These are phyloP conservation scores for Cyathus striatus DNA, from an alignment of 768 basidiomycete species.

Conservation along the genomic window DNA sequence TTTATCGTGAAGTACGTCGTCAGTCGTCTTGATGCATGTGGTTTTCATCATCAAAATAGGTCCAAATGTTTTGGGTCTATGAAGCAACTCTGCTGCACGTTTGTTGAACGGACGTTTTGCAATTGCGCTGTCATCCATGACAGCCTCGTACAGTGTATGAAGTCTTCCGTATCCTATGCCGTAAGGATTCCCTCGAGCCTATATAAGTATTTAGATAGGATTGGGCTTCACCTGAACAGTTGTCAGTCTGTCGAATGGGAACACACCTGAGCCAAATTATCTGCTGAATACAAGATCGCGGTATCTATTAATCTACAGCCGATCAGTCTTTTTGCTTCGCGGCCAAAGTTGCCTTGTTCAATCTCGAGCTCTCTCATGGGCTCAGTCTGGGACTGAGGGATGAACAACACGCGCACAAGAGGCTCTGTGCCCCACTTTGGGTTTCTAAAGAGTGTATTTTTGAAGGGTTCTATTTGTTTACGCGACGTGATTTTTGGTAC, in stretches of 20 bases:
- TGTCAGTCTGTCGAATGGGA: neutral
- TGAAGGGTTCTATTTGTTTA: conserved; percentile 1
- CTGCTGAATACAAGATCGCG: conserved; percentile 12
- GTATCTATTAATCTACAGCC: conserved; percentile 3
- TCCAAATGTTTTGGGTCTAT: conserved; percentile 6
- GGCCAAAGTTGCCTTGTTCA: conserved; percentile 6
- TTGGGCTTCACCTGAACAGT: too few species aligned
- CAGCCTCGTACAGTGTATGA: conserved; percentile 14
- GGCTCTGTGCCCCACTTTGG: conserved; percentile 11
- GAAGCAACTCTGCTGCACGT: conserved; percentile 10
- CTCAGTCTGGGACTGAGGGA: conserved; percentile 9
- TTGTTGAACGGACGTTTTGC: conserved; percentile 10
- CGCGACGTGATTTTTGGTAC: conserved; percentile 6
- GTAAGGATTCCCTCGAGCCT: conserved; percentile 8
- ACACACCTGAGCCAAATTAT: conserved; percentile 12
- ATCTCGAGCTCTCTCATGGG: conserved; percentile 10
- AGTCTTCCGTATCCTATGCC: conserved; percentile 14
- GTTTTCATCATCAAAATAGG: conserved; percentile 13
- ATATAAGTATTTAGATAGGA: neutral
- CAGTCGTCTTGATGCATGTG: conserved; percentile 6
- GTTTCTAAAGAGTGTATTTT: conserved; percentile 10
- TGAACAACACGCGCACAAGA: conserved; percentile 9
- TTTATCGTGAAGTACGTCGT: neutral
- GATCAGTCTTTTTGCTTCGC: conserved; percentile 5
- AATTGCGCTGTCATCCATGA: conserved; percentile 10